A percentile compares a stretch with the other conserved stretches of the same genome.
Evolutionary conservation across 441 rosid species (phyloP).

Genomic region (Corymbia calophylla): DNA sequence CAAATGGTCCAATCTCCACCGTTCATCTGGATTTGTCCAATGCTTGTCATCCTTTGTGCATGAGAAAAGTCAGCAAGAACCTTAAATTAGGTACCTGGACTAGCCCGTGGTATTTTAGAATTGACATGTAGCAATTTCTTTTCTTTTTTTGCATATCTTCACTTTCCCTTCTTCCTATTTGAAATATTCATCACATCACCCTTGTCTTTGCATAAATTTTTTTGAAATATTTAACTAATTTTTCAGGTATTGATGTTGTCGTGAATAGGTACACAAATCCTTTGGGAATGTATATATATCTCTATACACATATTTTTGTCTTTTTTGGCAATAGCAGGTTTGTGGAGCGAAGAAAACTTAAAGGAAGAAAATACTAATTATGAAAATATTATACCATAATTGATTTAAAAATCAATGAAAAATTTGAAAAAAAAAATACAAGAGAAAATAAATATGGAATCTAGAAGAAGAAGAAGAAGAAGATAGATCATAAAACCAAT

Average conservation of each 20-base stretch:
- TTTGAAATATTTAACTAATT: background rate
- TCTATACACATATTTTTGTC: no score
- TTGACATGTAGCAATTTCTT: background rate
- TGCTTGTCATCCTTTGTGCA: no score
- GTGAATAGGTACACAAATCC: rapidly evolving
- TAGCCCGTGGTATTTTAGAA: background rate
- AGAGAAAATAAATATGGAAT: background rate
- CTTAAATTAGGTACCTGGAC: no score
- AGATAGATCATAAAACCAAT: background rate
- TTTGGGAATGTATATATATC: background rate
- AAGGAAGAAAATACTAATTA: background rate
- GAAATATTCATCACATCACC: background rate
- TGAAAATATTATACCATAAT: background rate
- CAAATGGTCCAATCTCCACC: no score
- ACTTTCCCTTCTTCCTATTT: background rate
- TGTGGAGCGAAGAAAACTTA: background rate
- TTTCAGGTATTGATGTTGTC: background rate
- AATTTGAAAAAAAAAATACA: background rate
- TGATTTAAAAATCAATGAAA: background rate
- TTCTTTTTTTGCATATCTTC: background rate
- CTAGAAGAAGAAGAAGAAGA: background rate
- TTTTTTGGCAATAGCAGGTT: background rate
- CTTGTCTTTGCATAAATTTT: background rate
- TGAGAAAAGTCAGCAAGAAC: no score
- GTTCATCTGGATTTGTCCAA: no score